Base-by-base conservation (phyloP, 148 eudicot genomes). In the Dysphania ambrosioides region DNA sequence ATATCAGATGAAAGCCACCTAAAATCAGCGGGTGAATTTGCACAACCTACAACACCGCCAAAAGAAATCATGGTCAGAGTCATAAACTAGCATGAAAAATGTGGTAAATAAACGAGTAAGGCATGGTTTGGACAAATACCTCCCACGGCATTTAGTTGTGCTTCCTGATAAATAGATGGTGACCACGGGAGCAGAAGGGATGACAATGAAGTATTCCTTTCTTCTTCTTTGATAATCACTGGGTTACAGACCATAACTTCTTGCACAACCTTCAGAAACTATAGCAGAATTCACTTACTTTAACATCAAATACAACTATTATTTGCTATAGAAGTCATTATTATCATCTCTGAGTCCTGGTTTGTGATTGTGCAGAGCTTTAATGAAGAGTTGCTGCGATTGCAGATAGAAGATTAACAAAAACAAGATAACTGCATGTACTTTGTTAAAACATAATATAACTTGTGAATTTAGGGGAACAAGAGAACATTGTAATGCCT, bases 1-100 rank as follows among this genome's bases (percentile, higher is more conserved):
- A 76, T 75, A 73, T 93, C 94, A 36, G 97, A 88, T 34, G 98
- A 93, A 83, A 86, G 81, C 98, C 98, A 93, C 72, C 82, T 89
- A 81, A 83, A 93, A 78, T 93, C 98, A 70, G 81, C 82, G 47
- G 87, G 80, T 75, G 82, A 74, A 71, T 84, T 83, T 79, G 90
- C 92, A 84, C 98, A 93, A 77, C 92, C 92, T 89, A 79, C 77
- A 85, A 75, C 49, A 65, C 70, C 66, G 31, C 53, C 68, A 47
- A 68, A 29, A 67, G 68, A 75, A 15, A 72, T 56, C 59, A 72
- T 47, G 60, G 31, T 72, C 51, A 53, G 49, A 47, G 51, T 75
- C 77, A 62, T 41, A 56, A 41, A 68, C 34, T 35, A 40, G 73
- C 61, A 67, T 65, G 34, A 75, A 32, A 68, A 68, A 71, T 32